Evolutionary conservation across 257 asterid genomes (phyloP).

Genomic region (Leonotis leonurus): DNA sequence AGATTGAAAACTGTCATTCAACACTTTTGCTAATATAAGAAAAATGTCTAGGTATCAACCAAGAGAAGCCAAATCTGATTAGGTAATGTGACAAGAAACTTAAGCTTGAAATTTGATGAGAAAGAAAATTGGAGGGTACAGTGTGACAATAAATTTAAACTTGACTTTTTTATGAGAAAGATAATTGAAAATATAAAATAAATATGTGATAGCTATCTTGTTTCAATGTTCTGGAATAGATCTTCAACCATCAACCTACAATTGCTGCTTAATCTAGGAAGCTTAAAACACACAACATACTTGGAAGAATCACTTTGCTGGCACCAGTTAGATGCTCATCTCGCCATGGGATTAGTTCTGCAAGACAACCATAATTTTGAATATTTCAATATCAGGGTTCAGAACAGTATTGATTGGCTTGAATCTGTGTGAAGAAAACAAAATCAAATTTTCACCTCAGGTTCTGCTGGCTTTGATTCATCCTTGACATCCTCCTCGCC

Average conservation of each 20-base stretch:
- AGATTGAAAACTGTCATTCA: too few species aligned
- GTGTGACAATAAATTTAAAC: background rate
- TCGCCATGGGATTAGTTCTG: slow-evolving; percentile 14
- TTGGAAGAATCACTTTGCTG: slow-evolving; percentile 6
- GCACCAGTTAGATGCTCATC: background rate
- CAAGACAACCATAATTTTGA: slow-evolving; percentile 2
- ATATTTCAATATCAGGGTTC: background rate
- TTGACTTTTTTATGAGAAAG: too few species aligned
- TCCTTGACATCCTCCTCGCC: slow-evolving; percentile 56
- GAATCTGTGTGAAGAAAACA: background rate
- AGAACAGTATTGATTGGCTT: background rate
- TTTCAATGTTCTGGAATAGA: background rate
- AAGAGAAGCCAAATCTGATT: background rate
- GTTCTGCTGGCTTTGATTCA: slow-evolving; percentile 41
- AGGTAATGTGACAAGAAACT: background rate
- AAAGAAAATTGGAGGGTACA: background rate
- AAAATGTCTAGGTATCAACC: background rate
- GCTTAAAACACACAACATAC: background rate
- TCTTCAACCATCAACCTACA: background rate
- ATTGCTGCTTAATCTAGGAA: slow-evolving; percentile 1
- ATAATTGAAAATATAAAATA: background rate
- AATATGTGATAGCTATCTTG: background rate
- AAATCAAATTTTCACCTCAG: slow-evolving; percentile 34
- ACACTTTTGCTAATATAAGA: background rate
- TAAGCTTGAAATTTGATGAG: background rate